These are phyloP conservation scores for Verticillium dahliae DNA, from an alignment of 2,329 filamentous ascomycete genomes.

Conservation along the genomic window DNA sequence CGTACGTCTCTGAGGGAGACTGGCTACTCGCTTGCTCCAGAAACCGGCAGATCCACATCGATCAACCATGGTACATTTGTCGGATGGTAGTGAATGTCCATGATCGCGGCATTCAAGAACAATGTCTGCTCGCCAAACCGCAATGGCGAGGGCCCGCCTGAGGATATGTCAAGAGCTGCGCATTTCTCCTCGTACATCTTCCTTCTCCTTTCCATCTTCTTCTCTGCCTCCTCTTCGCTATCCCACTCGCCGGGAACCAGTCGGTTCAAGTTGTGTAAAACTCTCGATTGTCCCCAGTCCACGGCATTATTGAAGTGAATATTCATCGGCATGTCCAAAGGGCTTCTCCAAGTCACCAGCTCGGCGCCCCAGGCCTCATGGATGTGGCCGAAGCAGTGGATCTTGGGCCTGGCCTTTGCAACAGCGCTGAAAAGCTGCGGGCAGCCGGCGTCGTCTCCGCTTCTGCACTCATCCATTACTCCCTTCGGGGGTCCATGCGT, in stretches of 20 bases:
- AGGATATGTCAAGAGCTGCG: background rate
- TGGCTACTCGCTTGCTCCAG: too few relatives aligned
- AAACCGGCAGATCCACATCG: background rate
- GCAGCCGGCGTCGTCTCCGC: constrained; percentile 20
- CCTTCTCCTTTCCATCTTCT: background rate
- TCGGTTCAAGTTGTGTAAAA: constrained; percentile 27
- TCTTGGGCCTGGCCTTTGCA: constrained; percentile 17
- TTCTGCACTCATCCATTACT: constrained; percentile 30
- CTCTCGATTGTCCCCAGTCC: constrained; percentile 32
- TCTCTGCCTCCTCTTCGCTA: background rate
- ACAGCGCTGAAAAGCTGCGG: constrained; percentile 22
- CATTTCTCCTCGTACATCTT: background rate
- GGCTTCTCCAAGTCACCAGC: constrained; percentile 37
- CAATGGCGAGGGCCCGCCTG: constrained; percentile 17
- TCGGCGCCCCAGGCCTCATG: constrained; percentile 30
- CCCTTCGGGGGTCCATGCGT: constrained; percentile 30
- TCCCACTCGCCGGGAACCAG: background rate
- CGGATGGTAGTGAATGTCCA: constrained; percentile 37
- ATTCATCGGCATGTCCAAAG: background rate
- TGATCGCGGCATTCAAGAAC: constrained; percentile 49
- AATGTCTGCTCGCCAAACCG: constrained; percentile 36
- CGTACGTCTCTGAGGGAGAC: too few relatives aligned
- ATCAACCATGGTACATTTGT: constrained; percentile 2
- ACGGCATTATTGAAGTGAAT: constrained; percentile 26
- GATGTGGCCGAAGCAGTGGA: constrained; percentile 31